phyloP scores from a whole-genome alignment of 2,329 filamentous ascomycete species.

The Colletotrichum limetticola region DNA sequence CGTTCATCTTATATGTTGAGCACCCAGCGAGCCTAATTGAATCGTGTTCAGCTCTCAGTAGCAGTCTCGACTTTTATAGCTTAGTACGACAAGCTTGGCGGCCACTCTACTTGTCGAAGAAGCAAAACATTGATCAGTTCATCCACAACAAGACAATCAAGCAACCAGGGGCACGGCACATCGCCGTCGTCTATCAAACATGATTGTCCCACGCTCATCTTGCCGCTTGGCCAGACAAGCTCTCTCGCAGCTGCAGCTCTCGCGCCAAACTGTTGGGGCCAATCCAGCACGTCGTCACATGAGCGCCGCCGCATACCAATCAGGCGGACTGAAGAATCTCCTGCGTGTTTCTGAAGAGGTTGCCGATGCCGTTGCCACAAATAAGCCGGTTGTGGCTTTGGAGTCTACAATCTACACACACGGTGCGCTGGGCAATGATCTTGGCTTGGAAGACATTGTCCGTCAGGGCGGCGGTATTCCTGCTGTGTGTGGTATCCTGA shows the following conservation, averaged over 20 bases:
- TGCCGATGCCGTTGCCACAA: slow-evolving; percentile 76
- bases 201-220: slow-evolving; percentile 29
- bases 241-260: slow-evolving; percentile 13
- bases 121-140: not conserved
- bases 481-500: slow-evolving; percentile 89
- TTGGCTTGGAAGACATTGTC: slow-evolving; percentile 82
- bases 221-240: slow-evolving; percentile 28
- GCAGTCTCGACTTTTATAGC: not conserved
- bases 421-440: slow-evolving; percentile 79
- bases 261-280: not conserved
- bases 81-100: not conserved
- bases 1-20: not conserved
- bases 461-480: slow-evolving; percentile 85
- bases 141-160: not conserved
- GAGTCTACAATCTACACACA: slow-evolving; percentile 99
- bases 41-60: not conserved
- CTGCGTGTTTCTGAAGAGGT: slow-evolving; percentile 86
- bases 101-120: not conserved
- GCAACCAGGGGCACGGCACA: not conserved
- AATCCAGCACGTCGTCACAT: slow-evolving; percentile 18
- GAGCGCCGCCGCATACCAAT: slow-evolving; percentile 29
- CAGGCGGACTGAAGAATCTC: slow-evolving; percentile 53
- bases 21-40: not conserved
- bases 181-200: not conserved
- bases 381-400: slow-evolving; percentile 87